Evolutionary conservation across 129 eudicot genomes (phyloP).

Genomic region (Oenanthe sinensis): DNA sequence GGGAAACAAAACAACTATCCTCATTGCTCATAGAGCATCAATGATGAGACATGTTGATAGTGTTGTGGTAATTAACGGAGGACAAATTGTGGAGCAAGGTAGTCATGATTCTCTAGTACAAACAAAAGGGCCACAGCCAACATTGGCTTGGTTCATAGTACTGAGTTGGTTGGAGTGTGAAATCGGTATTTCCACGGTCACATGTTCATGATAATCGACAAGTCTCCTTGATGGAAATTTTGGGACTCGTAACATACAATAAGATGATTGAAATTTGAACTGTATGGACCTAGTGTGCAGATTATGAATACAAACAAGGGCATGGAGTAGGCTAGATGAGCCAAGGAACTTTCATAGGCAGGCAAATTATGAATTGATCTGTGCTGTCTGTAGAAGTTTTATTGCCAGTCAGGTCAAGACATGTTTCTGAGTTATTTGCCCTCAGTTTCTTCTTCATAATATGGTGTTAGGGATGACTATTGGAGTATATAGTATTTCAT

Average conservation of each 20-base stretch:
- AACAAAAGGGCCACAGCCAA: too few relatives aligned
- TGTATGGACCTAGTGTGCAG: background rate
- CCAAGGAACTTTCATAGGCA: background rate
- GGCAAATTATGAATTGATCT: background rate
- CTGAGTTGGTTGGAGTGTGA: too few relatives aligned
- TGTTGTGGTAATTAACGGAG: constrained; percentile 50
- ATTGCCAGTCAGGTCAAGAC: background rate
- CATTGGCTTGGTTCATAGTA: too few relatives aligned
- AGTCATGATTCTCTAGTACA: constrained; percentile 44
- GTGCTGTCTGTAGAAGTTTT: background rate
- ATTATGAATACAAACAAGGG: background rate
- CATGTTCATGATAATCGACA: too few relatives aligned
- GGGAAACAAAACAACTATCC: constrained; percentile 55
- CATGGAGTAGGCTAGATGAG: background rate
- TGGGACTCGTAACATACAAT: background rate
- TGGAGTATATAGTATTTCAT: background rate
- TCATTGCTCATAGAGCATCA: constrained; percentile 51
- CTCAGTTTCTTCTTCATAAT: background rate
- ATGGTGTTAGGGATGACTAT: background rate
- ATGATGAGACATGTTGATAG: constrained; percentile 61
- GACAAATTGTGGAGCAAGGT: constrained; percentile 59
- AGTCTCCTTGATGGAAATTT: background rate
- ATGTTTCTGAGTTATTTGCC: background rate
- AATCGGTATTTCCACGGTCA: too few relatives aligned
- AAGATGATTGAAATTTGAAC: background rate